These are phyloP conservation scores for Keithomyces neogunnii DNA, from an alignment of 2,329 filamentous ascomycete species.

Conservation along the genomic window DNA sequence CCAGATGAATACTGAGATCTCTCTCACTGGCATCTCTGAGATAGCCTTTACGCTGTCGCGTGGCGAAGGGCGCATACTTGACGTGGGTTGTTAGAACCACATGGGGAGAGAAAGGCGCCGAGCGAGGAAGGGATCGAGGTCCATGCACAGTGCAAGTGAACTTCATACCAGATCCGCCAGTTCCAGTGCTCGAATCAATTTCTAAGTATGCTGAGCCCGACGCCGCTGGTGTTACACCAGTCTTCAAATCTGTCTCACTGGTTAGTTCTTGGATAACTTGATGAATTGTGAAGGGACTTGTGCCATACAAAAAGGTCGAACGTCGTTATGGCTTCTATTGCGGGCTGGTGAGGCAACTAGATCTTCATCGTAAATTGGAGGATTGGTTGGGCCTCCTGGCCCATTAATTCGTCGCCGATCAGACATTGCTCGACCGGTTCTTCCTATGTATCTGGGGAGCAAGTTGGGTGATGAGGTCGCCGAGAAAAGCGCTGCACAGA, in stretches of 20 bases:
- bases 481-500: neutral
- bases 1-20: constrained; percentile 83
- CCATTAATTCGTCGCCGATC: constrained; percentile 89
- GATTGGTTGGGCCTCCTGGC: constrained; percentile 65
- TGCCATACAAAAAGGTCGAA: constrained; percentile 49
- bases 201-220: constrained; percentile 87
- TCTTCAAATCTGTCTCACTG: constrained; percentile 65
- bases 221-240: constrained; percentile 84
- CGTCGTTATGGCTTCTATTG: constrained; percentile 48
- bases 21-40: constrained; percentile 78
- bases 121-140: constrained; percentile 80
- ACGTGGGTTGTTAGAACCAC: constrained; percentile 87
- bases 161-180: constrained; percentile 64
- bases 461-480: neutral
- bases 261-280: neutral
- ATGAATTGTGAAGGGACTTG: too few species aligned
- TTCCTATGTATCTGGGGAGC: neutral
- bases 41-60: constrained; percentile 73
- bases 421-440: constrained; percentile 46
- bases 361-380: constrained; percentile 59
- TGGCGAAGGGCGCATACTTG: constrained; percentile 94
- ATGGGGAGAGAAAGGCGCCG: constrained; percentile 85
- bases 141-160: constrained; percentile 90
- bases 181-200: constrained; percentile 41
- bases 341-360: constrained; percentile 42